Percentiles rank a stretch among this genome's conserved stretches.
phyloP scores from a whole-genome alignment of 139 green algal genomes.

The Picocystis salinarum region DNA sequence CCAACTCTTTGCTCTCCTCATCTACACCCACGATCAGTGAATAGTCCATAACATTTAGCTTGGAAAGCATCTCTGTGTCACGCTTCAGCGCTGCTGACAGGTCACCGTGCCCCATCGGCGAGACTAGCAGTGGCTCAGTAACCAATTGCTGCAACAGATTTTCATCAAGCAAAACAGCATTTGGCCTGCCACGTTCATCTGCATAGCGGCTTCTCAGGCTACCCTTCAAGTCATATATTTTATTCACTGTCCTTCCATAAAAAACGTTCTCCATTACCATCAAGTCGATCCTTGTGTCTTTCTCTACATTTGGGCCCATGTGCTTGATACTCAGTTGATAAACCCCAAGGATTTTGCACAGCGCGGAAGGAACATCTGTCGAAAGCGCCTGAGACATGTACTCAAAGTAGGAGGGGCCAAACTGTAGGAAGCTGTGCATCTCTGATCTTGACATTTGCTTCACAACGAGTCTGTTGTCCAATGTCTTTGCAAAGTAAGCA shows the following conservation, averaged over 20 bases:
- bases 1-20: slow-evolving; percentile 26
- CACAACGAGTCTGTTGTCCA: slow-evolving; percentile 49
- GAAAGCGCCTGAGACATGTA: slow-evolving; percentile 32
- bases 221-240: slow-evolving; percentile 91
- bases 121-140: slow-evolving; percentile 39
- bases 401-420: slow-evolving; percentile 71
- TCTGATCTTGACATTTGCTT: slow-evolving; percentile 15
- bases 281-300: slow-evolving; percentile 49
- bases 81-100: slow-evolving; percentile 42
- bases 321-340: slow-evolving; percentile 39
- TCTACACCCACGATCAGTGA: slow-evolving; percentile 69
- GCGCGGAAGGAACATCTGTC: slow-evolving; percentile 2
- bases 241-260: slow-evolving; percentile 26
- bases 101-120: slow-evolving; percentile 20
- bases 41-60: slow-evolving; percentile 92
- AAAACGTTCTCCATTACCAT: slow-evolving; percentile 92
- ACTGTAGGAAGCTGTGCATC: slow-evolving; percentile 14
- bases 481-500: slow-evolving; percentile 82
- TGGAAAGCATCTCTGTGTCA: slow-evolving; percentile 69
- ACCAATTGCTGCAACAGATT: slow-evolving; percentile 63
- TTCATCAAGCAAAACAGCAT: slow-evolving; percentile 79
- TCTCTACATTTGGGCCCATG: slow-evolving; percentile 4
- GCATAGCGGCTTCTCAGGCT: slow-evolving; percentile 29
- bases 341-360: slow-evolving; percentile 85
- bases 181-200: not conserved